phyloP scores from a whole-genome alignment of 164 flowering plant genomes.

The Vitis vinifera region DNA sequence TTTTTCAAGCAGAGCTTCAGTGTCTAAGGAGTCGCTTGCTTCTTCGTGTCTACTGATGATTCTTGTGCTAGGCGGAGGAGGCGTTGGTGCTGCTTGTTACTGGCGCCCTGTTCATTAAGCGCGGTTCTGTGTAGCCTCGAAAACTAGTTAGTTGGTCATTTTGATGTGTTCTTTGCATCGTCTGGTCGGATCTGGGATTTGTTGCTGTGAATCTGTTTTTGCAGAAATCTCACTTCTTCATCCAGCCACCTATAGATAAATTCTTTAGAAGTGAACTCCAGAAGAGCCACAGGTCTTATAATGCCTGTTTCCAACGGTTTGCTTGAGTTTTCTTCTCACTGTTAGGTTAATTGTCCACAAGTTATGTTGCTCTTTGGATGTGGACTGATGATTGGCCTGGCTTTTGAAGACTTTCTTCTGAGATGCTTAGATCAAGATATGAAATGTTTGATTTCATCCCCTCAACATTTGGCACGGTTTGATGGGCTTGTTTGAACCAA shows the following conservation, averaged over 20 bases:
- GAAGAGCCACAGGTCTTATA: not conserved
- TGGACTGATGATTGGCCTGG: not conserved
- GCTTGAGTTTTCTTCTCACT: not conserved
- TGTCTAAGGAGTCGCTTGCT: not conserved
- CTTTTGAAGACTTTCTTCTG: not conserved
- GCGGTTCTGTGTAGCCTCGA: too few species aligned
- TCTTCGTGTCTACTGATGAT: not conserved
- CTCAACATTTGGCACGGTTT: not conserved
- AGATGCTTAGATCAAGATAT: not conserved
- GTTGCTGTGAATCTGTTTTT: not conserved
- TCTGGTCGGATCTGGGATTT: not conserved
- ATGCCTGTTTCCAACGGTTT: not conserved
- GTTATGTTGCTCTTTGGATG: too few species aligned
- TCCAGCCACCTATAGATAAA: not conserved
- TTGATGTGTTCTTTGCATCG: not conserved
- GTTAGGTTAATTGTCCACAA: not conserved
- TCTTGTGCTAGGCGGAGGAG: not conserved
- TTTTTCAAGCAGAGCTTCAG: not conserved
- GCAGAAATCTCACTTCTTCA: not conserved
- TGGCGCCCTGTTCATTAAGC: too few species aligned
- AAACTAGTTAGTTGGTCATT: not conserved
- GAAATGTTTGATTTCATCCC: not conserved
- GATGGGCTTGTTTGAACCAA: not conserved
- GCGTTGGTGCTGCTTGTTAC: not conserved
- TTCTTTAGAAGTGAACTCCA: not conserved